A percentile compares a stretch with the other conserved stretches of the same genome.
These are phyloP conservation scores for Lepidium africanum DNA, from an alignment of 345 rosid species.

Conservation along the genomic window DNA sequence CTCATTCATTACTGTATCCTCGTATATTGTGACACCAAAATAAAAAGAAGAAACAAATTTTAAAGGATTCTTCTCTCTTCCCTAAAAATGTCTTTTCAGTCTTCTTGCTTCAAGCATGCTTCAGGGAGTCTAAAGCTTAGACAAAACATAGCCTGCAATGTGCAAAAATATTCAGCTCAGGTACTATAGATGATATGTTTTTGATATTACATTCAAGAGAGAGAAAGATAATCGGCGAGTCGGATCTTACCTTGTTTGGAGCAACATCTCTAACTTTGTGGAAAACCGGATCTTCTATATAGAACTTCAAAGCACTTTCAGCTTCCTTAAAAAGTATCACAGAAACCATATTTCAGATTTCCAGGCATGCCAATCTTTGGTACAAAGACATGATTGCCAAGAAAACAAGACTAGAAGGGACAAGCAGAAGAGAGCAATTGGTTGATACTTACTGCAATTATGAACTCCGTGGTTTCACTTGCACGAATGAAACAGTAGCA, in stretches of 20 bases:
- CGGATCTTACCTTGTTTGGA: slow-evolving; percentile 72
- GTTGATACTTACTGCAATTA: slow-evolving; percentile 44
- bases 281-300: slow-evolving; percentile 48
- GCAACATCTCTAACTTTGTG: slow-evolving; percentile 97
- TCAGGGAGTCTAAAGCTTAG: slow-evolving; percentile 86
- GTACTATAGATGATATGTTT: not conserved
- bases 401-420: not conserved
- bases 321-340: slow-evolving; percentile 48
- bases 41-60: not conserved
- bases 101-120: slow-evolving; percentile 51
- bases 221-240: not conserved
- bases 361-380: not conserved
- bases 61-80: not conserved
- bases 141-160: slow-evolving; percentile 89
- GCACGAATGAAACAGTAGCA: slow-evolving; percentile 92
- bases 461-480: slow-evolving; percentile 56
- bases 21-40: not conserved
- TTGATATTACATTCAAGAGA: not conserved
- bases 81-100: not conserved
- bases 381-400: not conserved
- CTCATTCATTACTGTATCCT: not conserved
- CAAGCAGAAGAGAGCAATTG: not conserved
- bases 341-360: slow-evolving; percentile 1
- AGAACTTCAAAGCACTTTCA: slow-evolving; percentile 52
- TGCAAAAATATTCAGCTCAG: not conserved